Base-by-base conservation (phyloP, 345 rosid genomes). In the Aquilaria yunnanensis region DNA sequence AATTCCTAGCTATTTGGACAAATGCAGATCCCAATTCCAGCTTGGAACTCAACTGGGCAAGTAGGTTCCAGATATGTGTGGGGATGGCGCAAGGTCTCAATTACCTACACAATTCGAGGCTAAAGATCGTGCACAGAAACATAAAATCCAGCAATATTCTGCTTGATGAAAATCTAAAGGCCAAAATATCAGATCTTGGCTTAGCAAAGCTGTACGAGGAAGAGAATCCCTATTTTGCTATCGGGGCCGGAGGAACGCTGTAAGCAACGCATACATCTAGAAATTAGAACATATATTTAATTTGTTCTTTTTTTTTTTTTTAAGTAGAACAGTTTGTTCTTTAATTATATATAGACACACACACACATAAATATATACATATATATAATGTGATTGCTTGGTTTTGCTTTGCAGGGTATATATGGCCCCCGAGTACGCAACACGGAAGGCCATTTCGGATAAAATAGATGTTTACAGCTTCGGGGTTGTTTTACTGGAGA, bases 131-230 rank as follows among this genome's bases (percentile, higher is more conserved):
- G 43, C 93, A 86, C 45, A 78, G 87, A 65, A 89, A 86, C 74
- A 86, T 86, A 53, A 86, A 86, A 69, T 80, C 93, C 0, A 80
- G 83, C 0, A 86, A 81, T 64, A 87, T 84, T 59, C 89, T 86
- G 46, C 87, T 86, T 16, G 87, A 84, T 23, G 68, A 72, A 65
- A 60, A 71, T 47, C 71, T 86, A 6, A 80, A 77, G 8, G 76
- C 89, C 16, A 80, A 80, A 65, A 82, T 86, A 23, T 84, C 87
- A 8, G 89, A 86, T 66, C 84, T 86, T 51, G 90, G 90, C 51
- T 72, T 86, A 23, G 93, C 89, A 12, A 86, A 84, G 50, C 81
- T 86, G 9, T 81, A 84, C 8, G 84, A 80, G 45, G 87, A 77
- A 14, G 85, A 82, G 51, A 77, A 82, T 34, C 78, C 87, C 34